Percentiles rank a stretch among this genome's conserved stretches.
Evolutionary conservation across 768 basidiomycete species (phyloP).

Genomic region (Cystobasidium tubakii): DNA sequence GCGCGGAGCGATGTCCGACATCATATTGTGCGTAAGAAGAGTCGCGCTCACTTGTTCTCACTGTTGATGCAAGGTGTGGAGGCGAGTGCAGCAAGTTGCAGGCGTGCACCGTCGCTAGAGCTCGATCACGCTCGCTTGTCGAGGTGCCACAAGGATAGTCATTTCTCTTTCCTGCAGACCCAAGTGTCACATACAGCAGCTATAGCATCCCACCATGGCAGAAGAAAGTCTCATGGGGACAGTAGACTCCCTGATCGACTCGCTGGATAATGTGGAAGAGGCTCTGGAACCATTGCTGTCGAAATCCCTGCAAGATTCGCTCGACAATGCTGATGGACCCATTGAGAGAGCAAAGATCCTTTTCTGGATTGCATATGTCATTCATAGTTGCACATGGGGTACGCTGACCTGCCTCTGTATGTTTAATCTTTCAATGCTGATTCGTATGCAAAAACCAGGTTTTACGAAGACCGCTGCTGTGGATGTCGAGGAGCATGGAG

Average conservation of each 20-base stretch:
- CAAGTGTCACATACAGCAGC: background rate
- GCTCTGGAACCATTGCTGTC: constrained; percentile 19
- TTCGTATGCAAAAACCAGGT: background rate
- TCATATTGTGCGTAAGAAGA: background rate
- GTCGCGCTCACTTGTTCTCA: background rate
- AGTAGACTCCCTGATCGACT: background rate
- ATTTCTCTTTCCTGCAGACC: background rate
- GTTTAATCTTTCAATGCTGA: background rate
- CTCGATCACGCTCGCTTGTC: background rate
- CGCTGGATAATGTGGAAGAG: constrained; percentile 18
- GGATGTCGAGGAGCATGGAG: constrained; percentile 34
- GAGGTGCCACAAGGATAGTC: background rate
- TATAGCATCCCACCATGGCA: background rate
- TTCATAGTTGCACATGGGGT: constrained; percentile 34
- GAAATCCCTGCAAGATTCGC: constrained; percentile 27
- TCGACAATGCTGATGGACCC: constrained; percentile 5
- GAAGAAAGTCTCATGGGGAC: background rate
- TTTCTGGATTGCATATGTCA: constrained; percentile 29
- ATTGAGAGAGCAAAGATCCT: constrained; percentile 27
- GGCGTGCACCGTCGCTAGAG: background rate
- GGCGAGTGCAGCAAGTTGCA: background rate
- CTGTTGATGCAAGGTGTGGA: background rate
- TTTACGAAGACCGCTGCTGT: constrained; percentile 31
- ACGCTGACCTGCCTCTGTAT: background rate
- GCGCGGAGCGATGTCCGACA: constrained; percentile 36